Evolutionary conservation across 345 rosid genomes (phyloP), one percentile per base, ranked within the genome.

Genomic region (Cardamine chenopodiifolia): DNA sequence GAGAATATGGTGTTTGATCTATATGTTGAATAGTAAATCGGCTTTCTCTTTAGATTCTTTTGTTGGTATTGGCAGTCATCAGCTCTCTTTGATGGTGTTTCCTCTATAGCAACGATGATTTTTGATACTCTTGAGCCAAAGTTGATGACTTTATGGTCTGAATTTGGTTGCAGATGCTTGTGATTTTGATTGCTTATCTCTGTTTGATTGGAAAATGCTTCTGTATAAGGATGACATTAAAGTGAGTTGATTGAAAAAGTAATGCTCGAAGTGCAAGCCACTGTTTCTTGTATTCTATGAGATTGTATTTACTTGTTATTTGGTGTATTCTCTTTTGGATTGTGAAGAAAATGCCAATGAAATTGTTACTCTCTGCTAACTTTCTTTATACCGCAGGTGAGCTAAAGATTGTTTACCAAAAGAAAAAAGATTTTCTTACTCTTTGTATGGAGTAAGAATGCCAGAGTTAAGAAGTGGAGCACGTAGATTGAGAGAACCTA

Each of bases 391-490:
- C 72, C 22, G 60, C 85, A 88, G 96, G 76, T 73, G 65, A 80
- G 68, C 80, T 59, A 74, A 80, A 62, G 76, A n/a, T n/a, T n/a
- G 74, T 49, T 67, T 53, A 42, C 28, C 18, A 65, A 73, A 78
- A 59, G 80, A 77, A 34, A 77, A 62, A 65, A 45, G 20, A 72
- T 87, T 72, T 77, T 86, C 79, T 84, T 84, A 84, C 89, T 85
- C 90, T 82, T 85, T 93, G 94, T 91, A 91, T 93, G 98, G 96
- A 87, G 70, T 93, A 88, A 93, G 84, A 84, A 93, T 93, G 98
- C 98, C 98, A 50, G 96, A 93, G 83, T 88, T 93, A 92, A 87
- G 94, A 89, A 93, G 97, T 50, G 98, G 97, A 87, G 89, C 97
- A 71, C 88, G 98, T 72, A 88, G 97, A 86, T 87, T 87, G 71